These are phyloP conservation scores for Thalassiosira hispida DNA, from an alignment of 352 stramenopile genomes.

Conservation along the genomic window DNA sequence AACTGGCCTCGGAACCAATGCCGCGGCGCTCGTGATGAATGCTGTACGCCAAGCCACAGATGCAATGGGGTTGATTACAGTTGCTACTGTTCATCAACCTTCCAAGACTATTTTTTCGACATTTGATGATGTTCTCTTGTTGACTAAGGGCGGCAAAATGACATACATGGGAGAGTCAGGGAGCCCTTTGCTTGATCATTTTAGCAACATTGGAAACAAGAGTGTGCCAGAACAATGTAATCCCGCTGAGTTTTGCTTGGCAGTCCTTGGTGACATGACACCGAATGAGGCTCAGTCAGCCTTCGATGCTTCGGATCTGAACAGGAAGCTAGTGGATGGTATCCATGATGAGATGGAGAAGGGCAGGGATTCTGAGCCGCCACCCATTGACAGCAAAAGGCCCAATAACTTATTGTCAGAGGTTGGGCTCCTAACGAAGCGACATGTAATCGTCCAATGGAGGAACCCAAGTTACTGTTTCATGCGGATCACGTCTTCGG, in stretches of 20 bases:
- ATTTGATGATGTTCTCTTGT: constrained; percentile 48
- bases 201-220: constrained; percentile 15
- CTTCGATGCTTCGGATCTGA: constrained; percentile 34
- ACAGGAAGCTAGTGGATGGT: constrained; percentile 1
- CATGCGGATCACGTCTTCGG: constrained; percentile 40
- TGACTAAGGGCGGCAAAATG: constrained; percentile 39
- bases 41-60: constrained; percentile 87
- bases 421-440: constrained; percentile 32
- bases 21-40: constrained; percentile 88
- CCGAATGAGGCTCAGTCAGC: constrained; percentile 23
- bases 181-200: constrained; percentile 37
- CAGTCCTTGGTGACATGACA: constrained; percentile 21
- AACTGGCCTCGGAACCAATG: constrained; percentile 76
- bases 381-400: constrained; percentile 14
- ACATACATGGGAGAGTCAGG: constrained; percentile 32
- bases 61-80: constrained; percentile 40
- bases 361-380: constrained; percentile 1
- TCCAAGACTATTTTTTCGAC: constrained; percentile 37
- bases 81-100: constrained; percentile 51
- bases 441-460: constrained; percentile 53
- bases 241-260: constrained; percentile 37
- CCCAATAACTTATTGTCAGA: constrained; percentile 15
- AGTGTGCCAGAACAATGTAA: constrained; percentile 18
- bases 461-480: constrained; percentile 58
- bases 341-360: constrained; percentile 37